phyloP scores from a whole-genome alignment of 2,329 filamentous ascomycete genomes.

The Pseudopithomyces maydicus region DNA sequence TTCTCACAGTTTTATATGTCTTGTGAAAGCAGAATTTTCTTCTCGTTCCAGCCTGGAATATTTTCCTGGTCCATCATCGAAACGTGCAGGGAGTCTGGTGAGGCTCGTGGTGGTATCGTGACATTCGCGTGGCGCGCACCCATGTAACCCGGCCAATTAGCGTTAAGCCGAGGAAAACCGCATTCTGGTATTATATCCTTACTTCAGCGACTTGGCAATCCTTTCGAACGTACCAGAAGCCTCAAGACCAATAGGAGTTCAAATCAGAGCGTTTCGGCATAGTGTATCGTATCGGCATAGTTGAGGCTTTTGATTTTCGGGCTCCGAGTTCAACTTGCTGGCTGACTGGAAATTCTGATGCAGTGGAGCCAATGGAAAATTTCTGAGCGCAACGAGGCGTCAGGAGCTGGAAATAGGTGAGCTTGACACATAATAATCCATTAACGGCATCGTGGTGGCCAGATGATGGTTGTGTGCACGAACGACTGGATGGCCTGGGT shows the following conservation, averaged over 20 bases:
- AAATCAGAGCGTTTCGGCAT: neutral
- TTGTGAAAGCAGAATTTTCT: constrained; percentile 4
- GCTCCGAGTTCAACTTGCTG: neutral
- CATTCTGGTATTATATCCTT: constrained; percentile 1
- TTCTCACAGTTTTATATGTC: constrained; percentile 8
- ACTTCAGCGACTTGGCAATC: constrained; percentile 4
- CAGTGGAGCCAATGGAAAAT: constrained; percentile 13
- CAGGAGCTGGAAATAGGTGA: neutral
- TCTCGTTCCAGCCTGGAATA: neutral
- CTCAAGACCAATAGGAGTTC: constrained; percentile 7
- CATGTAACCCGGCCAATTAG: constrained; percentile 7
- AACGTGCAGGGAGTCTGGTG: constrained; percentile 1
- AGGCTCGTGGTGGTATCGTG: constrained; percentile 8
- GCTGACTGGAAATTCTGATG: constrained; percentile 11
- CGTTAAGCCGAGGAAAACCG: constrained; percentile 9
- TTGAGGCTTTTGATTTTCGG: neutral
- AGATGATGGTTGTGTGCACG: constrained; percentile 2
- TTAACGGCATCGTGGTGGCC: constrained; percentile 15
- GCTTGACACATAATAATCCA: constrained; percentile 12
- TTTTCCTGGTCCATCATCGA: constrained; percentile 3
- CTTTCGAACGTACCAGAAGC: neutral
- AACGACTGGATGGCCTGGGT: constrained; percentile 2
- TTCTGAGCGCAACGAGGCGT: constrained; percentile 3
- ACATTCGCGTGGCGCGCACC: constrained; percentile 2
- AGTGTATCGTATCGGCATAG: constrained; percentile 6